phyloP scores from a whole-genome alignment of 2,329 filamentous ascomycete species.

The Shiraia sp. region DNA sequence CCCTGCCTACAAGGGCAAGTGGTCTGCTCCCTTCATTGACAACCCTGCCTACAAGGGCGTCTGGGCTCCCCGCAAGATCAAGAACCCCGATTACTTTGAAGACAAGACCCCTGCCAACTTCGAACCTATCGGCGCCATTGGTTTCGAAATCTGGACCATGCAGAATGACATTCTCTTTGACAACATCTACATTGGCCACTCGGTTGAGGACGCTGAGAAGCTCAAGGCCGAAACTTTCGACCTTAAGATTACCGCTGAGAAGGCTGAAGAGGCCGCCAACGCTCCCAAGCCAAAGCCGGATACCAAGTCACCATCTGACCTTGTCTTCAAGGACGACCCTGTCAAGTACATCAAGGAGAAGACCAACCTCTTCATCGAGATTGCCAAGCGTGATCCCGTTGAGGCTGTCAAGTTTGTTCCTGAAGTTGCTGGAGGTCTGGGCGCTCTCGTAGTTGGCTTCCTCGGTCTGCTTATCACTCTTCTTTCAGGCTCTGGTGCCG shows the following conservation, averaged over 20 bases:
- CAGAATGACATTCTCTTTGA: slow-evolving; percentile 98
- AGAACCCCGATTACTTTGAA: slow-evolving; percentile 95
- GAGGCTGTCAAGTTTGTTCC: slow-evolving; percentile 87
- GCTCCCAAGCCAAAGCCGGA: slow-evolving; percentile 74
- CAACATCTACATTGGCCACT: slow-evolving; percentile 99
- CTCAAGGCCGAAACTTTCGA: slow-evolving; percentile 88
- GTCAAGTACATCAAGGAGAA: slow-evolving; percentile 89
- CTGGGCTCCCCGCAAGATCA: slow-evolving; percentile 94
- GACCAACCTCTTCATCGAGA: slow-evolving; percentile 84
- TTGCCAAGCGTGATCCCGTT: slow-evolving; percentile 80
- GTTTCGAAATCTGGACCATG: slow-evolving; percentile 99
- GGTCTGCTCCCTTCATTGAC: slow-evolving; percentile 88
- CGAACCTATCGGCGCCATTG: slow-evolving; percentile 97
- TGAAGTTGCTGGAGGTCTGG: slow-evolving; percentile 83
- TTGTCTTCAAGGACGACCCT: slow-evolving; percentile 90
- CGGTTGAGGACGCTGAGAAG: slow-evolving; percentile 86
- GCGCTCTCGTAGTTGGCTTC: slow-evolving; percentile 69
- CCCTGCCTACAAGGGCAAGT: slow-evolving; percentile 98
- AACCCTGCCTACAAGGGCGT: slow-evolving; percentile 98
- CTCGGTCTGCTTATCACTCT: slow-evolving; percentile 72
- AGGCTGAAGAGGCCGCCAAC: slow-evolving; percentile 74
- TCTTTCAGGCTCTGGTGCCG: slow-evolving; percentile 65
- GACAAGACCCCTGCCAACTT: slow-evolving; percentile 97
- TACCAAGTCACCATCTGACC: slow-evolving; percentile 72
- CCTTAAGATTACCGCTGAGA: slow-evolving; percentile 82